Percentiles rank a stretch among this genome's conserved stretches.
phyloP scores from a whole-genome alignment of 768 basidiomycete genomes.

The Boletus tomentosulus region DNA sequence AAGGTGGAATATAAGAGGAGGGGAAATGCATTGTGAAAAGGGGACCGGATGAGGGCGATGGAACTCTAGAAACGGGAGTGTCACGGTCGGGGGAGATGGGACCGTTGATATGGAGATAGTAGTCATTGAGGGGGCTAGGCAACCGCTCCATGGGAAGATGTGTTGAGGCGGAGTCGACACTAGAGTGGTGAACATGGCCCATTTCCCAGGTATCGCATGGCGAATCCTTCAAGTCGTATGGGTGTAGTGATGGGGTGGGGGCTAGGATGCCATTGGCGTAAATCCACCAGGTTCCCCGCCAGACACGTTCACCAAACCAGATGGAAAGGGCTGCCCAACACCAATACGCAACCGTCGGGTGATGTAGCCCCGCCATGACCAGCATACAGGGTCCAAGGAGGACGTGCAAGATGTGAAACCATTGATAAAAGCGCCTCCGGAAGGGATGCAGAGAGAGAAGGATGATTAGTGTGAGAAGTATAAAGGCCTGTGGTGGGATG shows the following conservation, averaged over 20 bases:
- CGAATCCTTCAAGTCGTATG: neutral
- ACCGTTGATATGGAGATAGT: conserved; percentile 15
- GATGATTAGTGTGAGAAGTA: conserved; percentile 49
- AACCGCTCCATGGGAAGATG: conserved; percentile 7
- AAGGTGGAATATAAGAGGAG: conserved; percentile 46
- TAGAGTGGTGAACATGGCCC: conserved; percentile 9
- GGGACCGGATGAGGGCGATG: neutral
- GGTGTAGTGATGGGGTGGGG: neutral
- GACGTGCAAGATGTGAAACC: conserved; percentile 65
- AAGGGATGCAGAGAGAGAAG: conserved; percentile 48
- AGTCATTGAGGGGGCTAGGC: conserved; percentile 23
- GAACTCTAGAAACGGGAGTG: neutral
- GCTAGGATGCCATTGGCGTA: conserved; percentile 52
- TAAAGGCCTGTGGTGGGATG: conserved; percentile 45
- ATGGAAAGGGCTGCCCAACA: conserved; percentile 57
- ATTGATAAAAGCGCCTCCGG: conserved; percentile 52
- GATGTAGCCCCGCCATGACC: conserved; percentile 59
- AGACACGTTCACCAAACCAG: conserved; percentile 62
- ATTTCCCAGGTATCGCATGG: conserved; percentile 26
- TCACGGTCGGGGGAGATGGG: neutral
- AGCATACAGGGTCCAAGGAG: conserved; percentile 60
- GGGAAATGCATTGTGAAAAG: neutral
- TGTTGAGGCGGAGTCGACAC: conserved; percentile 1
- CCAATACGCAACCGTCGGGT: conserved; percentile 65
- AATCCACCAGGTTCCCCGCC: conserved; percentile 52